Evolutionary conservation across 768 basidiomycete species (phyloP), one percentile per base, ranked within the genome.

Genomic region (Cantharellus anzutake): DNA sequence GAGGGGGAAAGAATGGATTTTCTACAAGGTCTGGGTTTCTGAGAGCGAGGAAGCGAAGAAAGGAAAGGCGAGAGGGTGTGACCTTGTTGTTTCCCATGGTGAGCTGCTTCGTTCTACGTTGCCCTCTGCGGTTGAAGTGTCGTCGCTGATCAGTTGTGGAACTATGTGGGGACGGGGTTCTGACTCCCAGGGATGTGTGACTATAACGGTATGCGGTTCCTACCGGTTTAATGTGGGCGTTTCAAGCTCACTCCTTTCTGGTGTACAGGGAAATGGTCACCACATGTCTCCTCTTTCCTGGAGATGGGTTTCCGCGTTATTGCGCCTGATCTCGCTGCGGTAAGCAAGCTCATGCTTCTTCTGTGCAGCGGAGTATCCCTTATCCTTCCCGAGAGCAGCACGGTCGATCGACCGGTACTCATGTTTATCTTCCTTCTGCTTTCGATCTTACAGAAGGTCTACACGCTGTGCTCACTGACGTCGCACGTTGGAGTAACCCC

Each of bases 1-100:
- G 29, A 60, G 61, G 55, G 65, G 66, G 2, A 67, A 68, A 11
- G 52, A 69, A 56, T 72, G 71, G 71, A 57, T 73, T 40, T 65
- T 57, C 57, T 73, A 73, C 62, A 70, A 68, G 60, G 64, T 63
- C 14, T 71, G 68, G 68, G 66, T 70, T 65, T 63, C 63, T 62
- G 51, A 63, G 14, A 60, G 58, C 52, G 14, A 11, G 0, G 64
- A 64, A 48, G 64, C 63, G 0, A 34, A 51, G 41, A 62, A 65
- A 40, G 66, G 64, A 4, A 41, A 57, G 39, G 67, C 62, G 0
- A 65, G 69, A 14, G 65, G 63, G 4, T 64, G 65, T n/a, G 72
- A 73, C 64, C 58, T 73, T 56, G 63, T 71, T 4, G 41, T 71
- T 37, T 59, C 68, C 20, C 72, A 73, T 64, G 72, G 72, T 73